Base-by-base conservation (phyloP, 2,329 filamentous ascomycete genomes). In the Pyricularia sp. region DNA sequence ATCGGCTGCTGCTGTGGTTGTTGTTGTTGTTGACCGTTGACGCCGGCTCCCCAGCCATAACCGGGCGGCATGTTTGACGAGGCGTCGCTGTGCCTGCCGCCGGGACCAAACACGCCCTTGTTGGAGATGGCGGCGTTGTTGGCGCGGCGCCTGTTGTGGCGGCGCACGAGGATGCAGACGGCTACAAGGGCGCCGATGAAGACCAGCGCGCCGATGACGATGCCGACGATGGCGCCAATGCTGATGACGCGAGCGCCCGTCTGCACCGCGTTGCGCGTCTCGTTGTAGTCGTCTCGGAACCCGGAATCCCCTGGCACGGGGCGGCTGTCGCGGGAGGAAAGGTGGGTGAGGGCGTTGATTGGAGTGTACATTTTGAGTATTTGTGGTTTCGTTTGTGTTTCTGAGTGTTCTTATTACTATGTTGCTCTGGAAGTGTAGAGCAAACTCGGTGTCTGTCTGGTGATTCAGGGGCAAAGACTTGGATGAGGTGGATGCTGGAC, bases 191-290 rank as follows among this genome's bases (percentile, higher is more conserved):
- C 0, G 28, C n/a, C 50, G 50, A 63, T 63, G 25, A 67, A 6
- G 66, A 33, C 26, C 14, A 63, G 50, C 28, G 12, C 66, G 66
- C 50, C 55, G 30, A 67, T 17, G 55, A 67, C 66, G 66, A 63
- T 67, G 55, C 66, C 66, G 36, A 67, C 66, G 50, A 67, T 67
- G 66, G 66, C 50, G 28, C 66, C 66, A 55, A 67, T 33, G 66
- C 50, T 42, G 66, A 67, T 61, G 55, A 67, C 28, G 3, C 26
- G 28, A 4, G 50, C 66, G 55, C 50, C 50, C 1, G 66, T 61
- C 7, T 23, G 50, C 4, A 63, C 66, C 4, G 55, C 14, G 30
- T 42, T 36, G 12, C 55, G 25, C 5, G 42, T 33, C 14, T 61
- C 36, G 17, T 36, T 11, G n/a, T 33, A 67, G 20, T 20, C 50